Conservation (phyloP, 2,329 filamentous ascomycete species). For the Knufia fluminis region DNA sequence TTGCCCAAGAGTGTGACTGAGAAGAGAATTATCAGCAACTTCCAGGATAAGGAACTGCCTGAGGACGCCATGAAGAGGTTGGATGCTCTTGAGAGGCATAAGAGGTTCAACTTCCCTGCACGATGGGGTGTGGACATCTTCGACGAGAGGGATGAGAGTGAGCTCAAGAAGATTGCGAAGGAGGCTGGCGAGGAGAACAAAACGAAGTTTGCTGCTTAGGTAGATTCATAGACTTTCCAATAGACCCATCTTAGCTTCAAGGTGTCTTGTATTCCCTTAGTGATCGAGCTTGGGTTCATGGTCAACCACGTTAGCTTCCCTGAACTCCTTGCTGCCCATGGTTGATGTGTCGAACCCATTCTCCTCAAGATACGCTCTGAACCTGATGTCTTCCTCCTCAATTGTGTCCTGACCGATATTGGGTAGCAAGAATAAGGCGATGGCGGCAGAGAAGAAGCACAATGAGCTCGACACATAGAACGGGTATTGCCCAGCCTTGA, state of each 20-base stretch:
- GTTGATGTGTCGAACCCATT: slow-evolving; percentile 66
- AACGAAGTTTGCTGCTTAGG: slow-evolving; percentile 14
- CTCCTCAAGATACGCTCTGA: slow-evolving; percentile 61
- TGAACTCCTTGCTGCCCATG: slow-evolving; percentile 37
- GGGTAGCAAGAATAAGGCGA: slow-evolving; percentile 62
- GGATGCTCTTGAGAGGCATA: slow-evolving; percentile 29
- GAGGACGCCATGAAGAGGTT: slow-evolving; percentile 28
- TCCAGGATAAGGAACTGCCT: slow-evolving; percentile 33
- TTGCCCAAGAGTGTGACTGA: slow-evolving; percentile 48
- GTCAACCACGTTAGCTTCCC: not conserved
- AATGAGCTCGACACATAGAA: slow-evolving; percentile 77
- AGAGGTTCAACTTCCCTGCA: slow-evolving; percentile 31
- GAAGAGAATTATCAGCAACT: slow-evolving; percentile 42
- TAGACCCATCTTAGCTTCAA: not conserved
- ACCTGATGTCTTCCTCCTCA: slow-evolving; percentile 62
- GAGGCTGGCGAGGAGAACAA: slow-evolving; percentile 14
- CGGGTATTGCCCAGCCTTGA: slow-evolving; percentile 66
- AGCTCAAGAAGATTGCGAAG: slow-evolving; percentile 20
- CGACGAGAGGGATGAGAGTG: slow-evolving; percentile 28
- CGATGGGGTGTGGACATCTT: slow-evolving; percentile 33
- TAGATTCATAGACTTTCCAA: not conserved
- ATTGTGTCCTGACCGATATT: slow-evolving; percentile 72
- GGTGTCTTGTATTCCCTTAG: too few species aligned
- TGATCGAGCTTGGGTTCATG: too few species aligned
- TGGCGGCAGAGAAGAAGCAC: slow-evolving; percentile 62